Conservation (phyloP, 176 grass and related monocot genomes). For the Bothriochloa decipiens region DNA sequence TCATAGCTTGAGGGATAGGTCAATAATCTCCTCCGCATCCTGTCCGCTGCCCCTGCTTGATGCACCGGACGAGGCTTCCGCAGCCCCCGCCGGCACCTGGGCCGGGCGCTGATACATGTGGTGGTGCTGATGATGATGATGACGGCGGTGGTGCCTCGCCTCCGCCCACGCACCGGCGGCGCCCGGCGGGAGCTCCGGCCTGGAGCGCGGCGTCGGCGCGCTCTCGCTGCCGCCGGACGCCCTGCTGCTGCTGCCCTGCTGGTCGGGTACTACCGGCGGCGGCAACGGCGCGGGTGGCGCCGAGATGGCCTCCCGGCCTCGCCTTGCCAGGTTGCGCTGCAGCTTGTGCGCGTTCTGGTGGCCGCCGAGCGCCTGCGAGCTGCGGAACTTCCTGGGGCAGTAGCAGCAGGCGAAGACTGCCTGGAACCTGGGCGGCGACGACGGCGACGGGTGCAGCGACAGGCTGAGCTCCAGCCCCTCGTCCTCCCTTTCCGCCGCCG, state of each 20-base stretch:
- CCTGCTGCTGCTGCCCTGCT: neutral
- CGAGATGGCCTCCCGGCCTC: slow-evolving; percentile 42
- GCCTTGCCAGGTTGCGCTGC: slow-evolving; percentile 66
- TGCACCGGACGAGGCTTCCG: slow-evolving; percentile 7
- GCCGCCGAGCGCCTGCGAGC: slow-evolving; percentile 70
- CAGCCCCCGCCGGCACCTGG: neutral
- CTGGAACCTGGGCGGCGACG: slow-evolving; percentile 54
- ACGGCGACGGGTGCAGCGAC: slow-evolving; percentile 61
- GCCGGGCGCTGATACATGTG: neutral
- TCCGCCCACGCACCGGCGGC: slow-evolving; percentile 27
- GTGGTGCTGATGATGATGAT: neutral
- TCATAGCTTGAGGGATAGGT: slow-evolving; percentile 72
- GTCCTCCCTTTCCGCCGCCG: slow-evolving; percentile 21
- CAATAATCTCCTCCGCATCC: slow-evolving; percentile 54
- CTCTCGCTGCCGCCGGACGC: slow-evolving; percentile 1
- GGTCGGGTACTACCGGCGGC: neutral
- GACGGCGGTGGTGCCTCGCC: neutral
- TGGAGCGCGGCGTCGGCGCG: slow-evolving; percentile 14
- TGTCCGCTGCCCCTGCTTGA: neutral
- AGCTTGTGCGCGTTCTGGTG: slow-evolving; percentile 79
- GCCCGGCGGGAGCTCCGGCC: neutral
- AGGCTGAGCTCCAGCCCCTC: slow-evolving; percentile 64
- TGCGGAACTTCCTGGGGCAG: slow-evolving; percentile 71
- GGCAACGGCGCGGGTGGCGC: neutral
- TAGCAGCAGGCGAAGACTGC: slow-evolving; percentile 71